Evolutionary conservation across 768 basidiomycete species (phyloP).

Genomic region (Suillus subaureus): DNA sequence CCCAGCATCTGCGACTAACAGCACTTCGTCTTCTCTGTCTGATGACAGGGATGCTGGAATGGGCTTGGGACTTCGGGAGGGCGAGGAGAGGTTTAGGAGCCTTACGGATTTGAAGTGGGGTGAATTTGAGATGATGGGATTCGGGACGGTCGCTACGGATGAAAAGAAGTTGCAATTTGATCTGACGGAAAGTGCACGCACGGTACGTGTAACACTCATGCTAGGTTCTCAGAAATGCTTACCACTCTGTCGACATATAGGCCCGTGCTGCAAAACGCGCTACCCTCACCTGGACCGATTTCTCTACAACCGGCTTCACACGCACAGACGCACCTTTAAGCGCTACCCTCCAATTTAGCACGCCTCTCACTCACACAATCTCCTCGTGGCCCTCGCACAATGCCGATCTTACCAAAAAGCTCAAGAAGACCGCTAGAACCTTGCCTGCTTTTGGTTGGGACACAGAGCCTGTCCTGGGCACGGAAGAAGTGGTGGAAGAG

Average conservation of each 20-base stretch:
- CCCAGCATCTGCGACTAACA: conserved; percentile 46
- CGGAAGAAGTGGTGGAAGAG: conserved; percentile 86
- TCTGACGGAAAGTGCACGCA: conserved; percentile 83
- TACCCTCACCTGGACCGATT: conserved; percentile 91
- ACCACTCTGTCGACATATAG: conserved; percentile 35
- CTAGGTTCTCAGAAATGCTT: conserved; percentile 14
- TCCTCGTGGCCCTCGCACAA: conserved; percentile 74
- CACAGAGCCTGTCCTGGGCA: conserved; percentile 77
- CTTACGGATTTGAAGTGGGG: conserved; percentile 91
- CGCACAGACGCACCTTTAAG: conserved; percentile 76
- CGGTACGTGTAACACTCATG: conserved; percentile 37
- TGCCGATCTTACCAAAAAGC: conserved; percentile 71
- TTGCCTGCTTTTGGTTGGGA: conserved; percentile 93
- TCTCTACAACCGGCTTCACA: conserved; percentile 80
- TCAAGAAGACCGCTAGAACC: conserved; percentile 75
- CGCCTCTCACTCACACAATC: conserved; percentile 57
- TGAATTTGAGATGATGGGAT: conserved; percentile 85
- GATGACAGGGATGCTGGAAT: conserved; percentile 34
- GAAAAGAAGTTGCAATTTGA: conserved; percentile 90
- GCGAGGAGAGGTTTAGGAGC: conserved; percentile 75
- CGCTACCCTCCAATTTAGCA: conserved; percentile 79
- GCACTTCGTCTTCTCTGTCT: conserved; percentile 37
- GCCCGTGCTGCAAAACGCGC: conserved; percentile 71
- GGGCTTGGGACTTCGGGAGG: conserved; percentile 41
- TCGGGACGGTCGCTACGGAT: conserved; percentile 51